These are phyloP conservation scores for Punica granatum DNA, from an alignment of 345 rosid species.

Conservation along the genomic window DNA sequence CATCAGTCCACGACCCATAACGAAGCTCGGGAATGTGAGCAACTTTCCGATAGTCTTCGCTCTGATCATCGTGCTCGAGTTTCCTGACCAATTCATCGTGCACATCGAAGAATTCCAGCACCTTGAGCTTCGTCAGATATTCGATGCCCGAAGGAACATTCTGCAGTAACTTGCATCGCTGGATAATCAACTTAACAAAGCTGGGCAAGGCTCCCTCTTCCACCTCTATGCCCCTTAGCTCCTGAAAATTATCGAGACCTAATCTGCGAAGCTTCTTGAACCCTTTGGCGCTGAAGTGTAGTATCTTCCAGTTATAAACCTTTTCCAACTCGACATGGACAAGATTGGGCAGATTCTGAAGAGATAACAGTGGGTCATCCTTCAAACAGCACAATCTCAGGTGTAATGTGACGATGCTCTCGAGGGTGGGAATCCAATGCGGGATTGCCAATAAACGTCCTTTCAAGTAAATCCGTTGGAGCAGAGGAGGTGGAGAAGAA, in stretches of 20 bases:
- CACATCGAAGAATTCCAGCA: constrained; percentile 25
- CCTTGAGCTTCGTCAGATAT: constrained; percentile 15
- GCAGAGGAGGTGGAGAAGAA: constrained; percentile 18
- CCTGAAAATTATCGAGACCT: constrained; percentile 19
- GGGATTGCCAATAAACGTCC: constrained; percentile 24
- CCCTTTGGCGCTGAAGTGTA: constrained; percentile 18
- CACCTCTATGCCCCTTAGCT: constrained; percentile 14
- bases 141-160: constrained; percentile 27
- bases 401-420: constrained; percentile 16
- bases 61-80: constrained; percentile 12
- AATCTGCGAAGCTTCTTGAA: constrained; percentile 23
- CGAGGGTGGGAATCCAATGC: constrained; percentile 18
- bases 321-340: constrained; percentile 23
- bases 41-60: constrained; percentile 20
- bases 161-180: constrained; percentile 17
- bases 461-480: constrained; percentile 24
- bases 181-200: constrained; percentile 19
- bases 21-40: constrained; percentile 21
- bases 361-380: constrained; percentile 21
- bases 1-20: constrained; percentile 20
- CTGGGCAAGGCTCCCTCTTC: constrained; percentile 21
- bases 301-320: constrained; percentile 17
- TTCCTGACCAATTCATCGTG: constrained; percentile 15
- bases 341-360: constrained; percentile 27
- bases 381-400: constrained; percentile 13